These are phyloP conservation scores for Aspergillus carbonarius DNA, from an alignment of 2,329 filamentous ascomycete species.

Conservation along the genomic window DNA sequence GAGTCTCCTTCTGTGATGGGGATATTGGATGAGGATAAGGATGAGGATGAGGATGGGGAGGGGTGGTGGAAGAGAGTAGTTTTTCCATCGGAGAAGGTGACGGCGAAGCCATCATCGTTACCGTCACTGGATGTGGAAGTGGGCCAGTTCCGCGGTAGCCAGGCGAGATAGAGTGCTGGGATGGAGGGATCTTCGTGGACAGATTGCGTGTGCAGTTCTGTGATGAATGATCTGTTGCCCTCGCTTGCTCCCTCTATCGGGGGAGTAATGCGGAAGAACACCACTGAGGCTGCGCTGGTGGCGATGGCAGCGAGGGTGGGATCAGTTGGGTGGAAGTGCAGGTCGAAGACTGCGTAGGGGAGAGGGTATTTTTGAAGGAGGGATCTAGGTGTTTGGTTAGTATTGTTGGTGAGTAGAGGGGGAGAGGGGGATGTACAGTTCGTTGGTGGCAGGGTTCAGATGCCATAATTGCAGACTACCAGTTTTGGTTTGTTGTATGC, in stretches of 20 bases:
- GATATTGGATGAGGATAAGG: not conserved
- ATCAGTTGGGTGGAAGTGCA: conserved; percentile 70
- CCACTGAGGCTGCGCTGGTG: conserved; percentile 64
- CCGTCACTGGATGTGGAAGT: not conserved
- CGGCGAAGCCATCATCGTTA: conserved; percentile 54
- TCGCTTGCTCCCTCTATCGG: conserved; percentile 12
- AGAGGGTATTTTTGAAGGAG: conserved; percentile 61
- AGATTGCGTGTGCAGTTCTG: conserved; percentile 44
- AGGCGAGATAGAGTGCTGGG: conserved; percentile 71
- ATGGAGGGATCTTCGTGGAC: conserved; percentile 55
- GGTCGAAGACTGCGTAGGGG: conserved; percentile 75
- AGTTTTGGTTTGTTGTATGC: conserved; percentile 60
- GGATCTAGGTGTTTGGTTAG: conserved; percentile 41
- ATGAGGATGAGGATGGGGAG: too few species aligned
- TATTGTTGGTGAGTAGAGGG: not conserved
- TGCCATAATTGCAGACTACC: conserved; percentile 71
- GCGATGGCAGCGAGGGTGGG: conserved; percentile 67
- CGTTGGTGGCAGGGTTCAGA: conserved; percentile 40
- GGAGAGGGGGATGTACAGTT: conserved; percentile 23
- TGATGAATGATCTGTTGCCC: conserved; percentile 19
- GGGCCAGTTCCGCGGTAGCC: conserved; percentile 58
- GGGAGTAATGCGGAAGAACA: conserved; percentile 37
- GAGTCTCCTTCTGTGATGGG: conserved; percentile 24
- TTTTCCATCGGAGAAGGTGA: conserved; percentile 69
- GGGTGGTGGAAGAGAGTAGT: conserved; percentile 54